These are phyloP conservation scores for Cryptosporidium xiaoi DNA, from an alignment of 169 alveolate genomes.

Conservation along the genomic window DNA sequence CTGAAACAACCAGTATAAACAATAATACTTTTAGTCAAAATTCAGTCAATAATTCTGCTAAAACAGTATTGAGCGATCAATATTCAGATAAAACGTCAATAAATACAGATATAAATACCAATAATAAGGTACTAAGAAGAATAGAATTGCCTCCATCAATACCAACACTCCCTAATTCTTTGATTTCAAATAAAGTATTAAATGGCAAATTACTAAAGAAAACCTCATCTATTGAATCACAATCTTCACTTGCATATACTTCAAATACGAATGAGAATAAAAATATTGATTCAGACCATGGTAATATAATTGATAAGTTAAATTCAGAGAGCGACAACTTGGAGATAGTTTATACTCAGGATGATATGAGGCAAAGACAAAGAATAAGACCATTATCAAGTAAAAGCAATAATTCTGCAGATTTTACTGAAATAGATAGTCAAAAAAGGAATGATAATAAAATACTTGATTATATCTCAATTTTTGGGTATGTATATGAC, in stretches of 20 bases:
- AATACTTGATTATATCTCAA: constrained; percentile 15
- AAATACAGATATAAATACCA: neutral
- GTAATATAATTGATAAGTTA: neutral
- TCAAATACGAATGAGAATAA: constrained; percentile 8
- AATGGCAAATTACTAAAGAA: neutral
- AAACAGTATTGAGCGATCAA: neutral
- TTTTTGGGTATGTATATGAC: constrained; percentile 36
- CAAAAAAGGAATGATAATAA: neutral
- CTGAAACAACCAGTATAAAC: neutral
- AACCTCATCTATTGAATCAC: neutral
- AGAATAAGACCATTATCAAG: constrained; percentile 42
- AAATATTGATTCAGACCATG: neutral
- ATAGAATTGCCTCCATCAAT: constrained; percentile 19
- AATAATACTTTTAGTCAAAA: neutral
- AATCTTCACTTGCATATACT: constrained; percentile 10
- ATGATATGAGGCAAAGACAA: constrained; percentile 65
- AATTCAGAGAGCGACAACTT: constrained; percentile 64
- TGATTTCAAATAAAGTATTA: neutral
- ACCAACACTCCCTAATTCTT: constrained; percentile 42
- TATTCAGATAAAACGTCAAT: constrained; percentile 1
- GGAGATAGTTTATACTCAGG: constrained; percentile 20
- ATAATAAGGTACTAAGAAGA: neutral
- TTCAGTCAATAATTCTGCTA: neutral
- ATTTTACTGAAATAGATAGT: neutral
- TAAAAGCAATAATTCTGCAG: neutral